These are phyloP conservation scores for Penicillium crustosum DNA, from an alignment of 2,329 filamentous ascomycete species.

Conservation along the genomic window DNA sequence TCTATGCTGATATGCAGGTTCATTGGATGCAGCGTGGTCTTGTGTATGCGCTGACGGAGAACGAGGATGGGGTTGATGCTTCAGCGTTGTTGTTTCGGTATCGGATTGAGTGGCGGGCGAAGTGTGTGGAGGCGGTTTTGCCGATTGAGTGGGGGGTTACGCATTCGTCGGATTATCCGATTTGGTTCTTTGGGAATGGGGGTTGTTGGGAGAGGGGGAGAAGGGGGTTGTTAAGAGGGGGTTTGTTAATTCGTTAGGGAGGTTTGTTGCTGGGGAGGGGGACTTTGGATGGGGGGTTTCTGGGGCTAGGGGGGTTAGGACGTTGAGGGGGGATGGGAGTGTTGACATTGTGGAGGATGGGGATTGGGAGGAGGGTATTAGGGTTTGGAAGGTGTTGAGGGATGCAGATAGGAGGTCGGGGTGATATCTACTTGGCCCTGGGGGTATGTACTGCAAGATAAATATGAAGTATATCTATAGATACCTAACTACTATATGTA, in stretches of 20 bases:
- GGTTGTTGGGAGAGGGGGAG: constrained; percentile 44
- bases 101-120: constrained; percentile 54
- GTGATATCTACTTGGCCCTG: background rate
- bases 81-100: constrained; percentile 51
- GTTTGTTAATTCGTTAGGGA: constrained; percentile 31
- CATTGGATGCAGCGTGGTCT: constrained; percentile 55
- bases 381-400: constrained; percentile 47
- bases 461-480: background rate
- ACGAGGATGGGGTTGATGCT: constrained; percentile 41
- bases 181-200: constrained; percentile 60
- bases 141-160: constrained; percentile 55
- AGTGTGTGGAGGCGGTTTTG: constrained; percentile 45
- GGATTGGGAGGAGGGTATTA: constrained; percentile 48
- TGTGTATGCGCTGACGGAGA: constrained; percentile 43
- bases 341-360: constrained; percentile 50
- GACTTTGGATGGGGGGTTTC: constrained; percentile 31
- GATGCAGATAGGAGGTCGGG: constrained; percentile 14
- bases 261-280: constrained; percentile 28
- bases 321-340: constrained; percentile 47
- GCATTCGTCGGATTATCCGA: constrained; percentile 53
- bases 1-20: constrained; percentile 60
- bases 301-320: constrained; percentile 42
- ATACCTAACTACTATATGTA: no score
- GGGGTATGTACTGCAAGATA: background rate
- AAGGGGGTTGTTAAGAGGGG: constrained; percentile 41